phyloP scores from a whole-genome alignment of 2,329 filamentous ascomycete species.

The Trichophyton verrucosum region DNA sequence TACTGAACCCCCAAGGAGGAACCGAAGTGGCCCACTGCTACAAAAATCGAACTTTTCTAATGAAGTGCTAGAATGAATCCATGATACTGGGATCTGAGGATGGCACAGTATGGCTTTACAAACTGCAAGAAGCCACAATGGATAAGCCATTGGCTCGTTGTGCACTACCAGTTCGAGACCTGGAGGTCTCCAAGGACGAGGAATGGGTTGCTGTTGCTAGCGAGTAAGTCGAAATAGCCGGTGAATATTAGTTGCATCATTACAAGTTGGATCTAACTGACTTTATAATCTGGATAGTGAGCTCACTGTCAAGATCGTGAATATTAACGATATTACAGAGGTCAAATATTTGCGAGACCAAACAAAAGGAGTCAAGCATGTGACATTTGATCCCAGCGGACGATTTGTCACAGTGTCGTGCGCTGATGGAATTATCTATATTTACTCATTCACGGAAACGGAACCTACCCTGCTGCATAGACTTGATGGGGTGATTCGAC shows the following conservation, averaged over 20 bases:
- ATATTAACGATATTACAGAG: conserved; percentile 61
- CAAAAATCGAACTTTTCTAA: background rate
- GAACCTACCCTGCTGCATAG: conserved; percentile 71
- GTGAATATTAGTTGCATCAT: background rate
- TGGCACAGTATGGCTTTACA: conserved; percentile 89
- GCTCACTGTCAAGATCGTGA: conserved; percentile 78
- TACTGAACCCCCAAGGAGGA: background rate
- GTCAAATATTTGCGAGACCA: conserved; percentile 75
- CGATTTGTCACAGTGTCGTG: conserved; percentile 67
- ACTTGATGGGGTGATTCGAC: conserved; percentile 73
- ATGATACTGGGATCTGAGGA: conserved; percentile 88
- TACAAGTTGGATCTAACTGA: too few species aligned
- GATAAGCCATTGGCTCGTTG: conserved; percentile 73
- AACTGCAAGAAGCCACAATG: conserved; percentile 55
- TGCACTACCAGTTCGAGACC: conserved; percentile 73
- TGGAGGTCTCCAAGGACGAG: conserved; percentile 67
- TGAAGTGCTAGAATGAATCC: conserved; percentile 50
- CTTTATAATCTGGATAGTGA: conserved; percentile 41
- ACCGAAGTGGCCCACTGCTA: background rate
- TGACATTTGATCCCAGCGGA: conserved; percentile 74
- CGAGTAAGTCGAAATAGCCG: conserved; percentile 46
- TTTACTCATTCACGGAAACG: conserved; percentile 71
- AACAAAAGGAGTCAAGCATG: conserved; percentile 73
- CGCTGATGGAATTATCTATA: conserved; percentile 76
- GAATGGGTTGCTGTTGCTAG: conserved; percentile 93